Base-by-base conservation (phyloP, 495 filamentous ascomycete species). In the Aspergillus coremiiformis region DNA sequence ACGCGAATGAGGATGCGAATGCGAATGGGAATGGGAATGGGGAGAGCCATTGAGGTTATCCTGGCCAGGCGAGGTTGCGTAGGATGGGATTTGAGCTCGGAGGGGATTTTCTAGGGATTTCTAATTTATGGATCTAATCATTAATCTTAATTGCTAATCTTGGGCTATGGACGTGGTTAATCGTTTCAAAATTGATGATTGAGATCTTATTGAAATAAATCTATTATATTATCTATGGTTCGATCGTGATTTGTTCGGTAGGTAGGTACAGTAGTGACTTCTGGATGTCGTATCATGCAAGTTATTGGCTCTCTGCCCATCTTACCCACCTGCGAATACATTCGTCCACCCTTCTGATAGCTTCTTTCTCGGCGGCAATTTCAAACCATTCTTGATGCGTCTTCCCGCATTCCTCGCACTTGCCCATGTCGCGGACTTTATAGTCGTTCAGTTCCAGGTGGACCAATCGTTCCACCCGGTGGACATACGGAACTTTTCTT, bases 341-440 rank as follows among this genome's bases (percentile, higher is more conserved):
- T 49, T 87, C 89, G 75, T 99, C 91, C 5, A 97, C 85, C 21
- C 68, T 78, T 50, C 72, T 78, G 10, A 97, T 70, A 0, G 84
- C 86, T 10, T 84, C 74, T 58, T 83, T 79, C 15, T 69, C 80
- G 2, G 88, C 90, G 46, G 87, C 81, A 6, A 97, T 81, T 67
- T 93, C 90, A 67, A 99, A 97, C 93, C 93, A 99, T 66, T 99
- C 93, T 32, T 83, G 74, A 68, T 99, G 94, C 58, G 87, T 84
- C 66, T 83, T 89, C 10, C 91, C 90, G 64, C 93, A 99, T 7
- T 79, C 79, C 7, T 71, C 67, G 63, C 93, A 99, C 39, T 76
- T 76, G 15, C 84, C 80, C 65, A 85, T 71, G 29, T 90, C 79
- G 61, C 81, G 77, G 9, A 89, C 70, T 14, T 85, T 79, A 47